Evolutionary conservation across 306 rosid genomes (phyloP), one percentile per base, ranked within the genome.

Genomic region (Lathyrus aphaca): DNA sequence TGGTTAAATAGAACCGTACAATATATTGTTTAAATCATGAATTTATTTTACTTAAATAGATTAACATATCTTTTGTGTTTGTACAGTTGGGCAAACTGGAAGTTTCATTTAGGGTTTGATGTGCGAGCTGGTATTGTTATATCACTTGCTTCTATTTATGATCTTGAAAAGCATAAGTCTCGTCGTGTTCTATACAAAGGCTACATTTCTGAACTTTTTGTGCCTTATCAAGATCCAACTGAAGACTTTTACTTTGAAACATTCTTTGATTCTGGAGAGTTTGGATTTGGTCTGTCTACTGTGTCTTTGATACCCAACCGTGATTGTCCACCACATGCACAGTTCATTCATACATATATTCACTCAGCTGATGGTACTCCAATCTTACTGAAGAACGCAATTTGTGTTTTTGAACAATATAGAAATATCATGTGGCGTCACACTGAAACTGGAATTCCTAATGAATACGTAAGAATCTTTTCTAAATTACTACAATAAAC

Each of bases 51-150:
- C 25, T 23, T 1, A 23, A 23, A 23, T 23, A 23, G 25, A 23
- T 23, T 23, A 23, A 23, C 2, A 23, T 23, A 23, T 23, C 25
- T 23, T 3, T 23, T 25, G 1, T 55, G 15, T 5, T 25, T 55
- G 1, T 74, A 1, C 14, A 81, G 85, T 29, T 81, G 82, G 82
- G 82, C 82, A 6, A 81, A 81, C 13, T 81, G 82, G 85, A 73
- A 63, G 42, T 77, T 81, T 38, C 85, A 81, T 5, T 5, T 81
- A 3, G 81, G 81, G 11, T 81, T 59, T 17, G 85, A 77, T 57
- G 55, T 35, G 8, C 17, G 85, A 12, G 82, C 82, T 3, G 85
- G 85, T 0, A 0, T 40, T 1, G 8, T 73, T 1, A 63, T 81
- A 30, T 81, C 80, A 2, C 1, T 73, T 8, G 85, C 85, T 3